Evolutionary conservation across 2,329 filamentous ascomycete species (phyloP).

Genomic region (Amylocarpus encephaloides): DNA sequence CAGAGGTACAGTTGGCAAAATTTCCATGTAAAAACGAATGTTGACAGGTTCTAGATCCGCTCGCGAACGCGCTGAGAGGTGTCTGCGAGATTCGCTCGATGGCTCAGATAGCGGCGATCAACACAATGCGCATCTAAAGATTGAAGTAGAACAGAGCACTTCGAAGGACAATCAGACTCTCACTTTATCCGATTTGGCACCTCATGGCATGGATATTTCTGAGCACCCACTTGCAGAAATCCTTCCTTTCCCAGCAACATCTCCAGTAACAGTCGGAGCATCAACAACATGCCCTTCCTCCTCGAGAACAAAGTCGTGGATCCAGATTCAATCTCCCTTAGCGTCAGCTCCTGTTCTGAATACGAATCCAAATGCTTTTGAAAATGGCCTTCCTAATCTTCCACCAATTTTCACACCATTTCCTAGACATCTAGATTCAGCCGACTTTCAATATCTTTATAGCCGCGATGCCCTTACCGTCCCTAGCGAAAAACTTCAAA

Average conservation of each 20-base stretch:
- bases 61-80: slow-evolving; percentile 4
- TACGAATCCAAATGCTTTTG: background rate
- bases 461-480: slow-evolving; percentile 17
- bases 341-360: slow-evolving; percentile 5
- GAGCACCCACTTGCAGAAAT: slow-evolving; percentile 9
- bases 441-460: slow-evolving; percentile 14
- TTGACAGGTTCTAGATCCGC: slow-evolving; percentile 1
- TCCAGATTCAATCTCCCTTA: slow-evolving; percentile 10
- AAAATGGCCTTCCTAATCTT: slow-evolving; percentile 2
- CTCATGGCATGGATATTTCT: slow-evolving; percentile 11
- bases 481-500: slow-evolving; percentile 12
- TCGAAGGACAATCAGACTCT: background rate
- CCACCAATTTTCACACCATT: slow-evolving; percentile 11
- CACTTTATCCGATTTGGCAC: slow-evolving; percentile 1
- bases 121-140: background rate
- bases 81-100: background rate
- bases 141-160: background rate
- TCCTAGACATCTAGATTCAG: slow-evolving; percentile 5
- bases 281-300: background rate
- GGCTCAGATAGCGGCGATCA: background rate
- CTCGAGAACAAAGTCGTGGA: slow-evolving; percentile 9
- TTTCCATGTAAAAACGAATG: background rate
- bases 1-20: slow-evolving; percentile 7
- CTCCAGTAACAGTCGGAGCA: background rate
- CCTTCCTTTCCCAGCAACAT: background rate